phyloP scores from a whole-genome alignment of 352 stramenopile genomes.

The Plasmopara viticola region DNA sequence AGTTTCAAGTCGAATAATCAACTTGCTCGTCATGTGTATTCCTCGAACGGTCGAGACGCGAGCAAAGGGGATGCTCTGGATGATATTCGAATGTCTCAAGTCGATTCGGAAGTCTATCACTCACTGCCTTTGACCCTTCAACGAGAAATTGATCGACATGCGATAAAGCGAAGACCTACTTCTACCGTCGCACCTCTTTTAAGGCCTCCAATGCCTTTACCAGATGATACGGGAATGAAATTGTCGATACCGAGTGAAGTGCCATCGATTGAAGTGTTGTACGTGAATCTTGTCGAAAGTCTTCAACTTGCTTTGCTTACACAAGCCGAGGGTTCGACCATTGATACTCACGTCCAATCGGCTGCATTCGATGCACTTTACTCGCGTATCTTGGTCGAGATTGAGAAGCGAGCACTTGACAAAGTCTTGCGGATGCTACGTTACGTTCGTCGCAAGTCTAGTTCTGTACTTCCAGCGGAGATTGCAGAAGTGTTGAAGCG shows the following conservation, averaged over 20 bases:
- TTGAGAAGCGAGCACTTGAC: constrained; percentile 54
- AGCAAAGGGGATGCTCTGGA: constrained; percentile 36
- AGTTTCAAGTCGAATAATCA: constrained; percentile 20
- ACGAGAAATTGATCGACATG: constrained; percentile 59
- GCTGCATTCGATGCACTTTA: constrained; percentile 68
- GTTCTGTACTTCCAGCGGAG: not conserved
- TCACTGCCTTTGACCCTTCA: constrained; percentile 59
- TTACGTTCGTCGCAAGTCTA: constrained; percentile 53
- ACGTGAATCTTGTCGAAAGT: constrained; percentile 22
- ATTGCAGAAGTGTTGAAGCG: constrained; percentile 11
- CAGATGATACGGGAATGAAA: constrained; percentile 10
- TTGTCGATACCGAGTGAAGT: constrained; percentile 10
- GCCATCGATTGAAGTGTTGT: constrained; percentile 53
- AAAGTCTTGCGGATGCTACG: constrained; percentile 60
- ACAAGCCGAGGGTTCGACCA: not conserved
- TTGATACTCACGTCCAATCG: constrained; percentile 4
- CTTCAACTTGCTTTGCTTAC: constrained; percentile 6
- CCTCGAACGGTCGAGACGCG: not conserved
- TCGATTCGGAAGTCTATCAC: constrained; percentile 72
- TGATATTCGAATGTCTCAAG: constrained; percentile 70
- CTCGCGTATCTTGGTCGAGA: constrained; percentile 60
- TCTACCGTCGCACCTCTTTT: constrained; percentile 16
- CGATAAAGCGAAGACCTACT: constrained; percentile 36
- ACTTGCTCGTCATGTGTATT: constrained; percentile 6
- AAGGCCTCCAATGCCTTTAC: constrained; percentile 3